phyloP scores from a whole-genome alignment of 1,139 yeast species.

The Hyphopichia khmerensis region DNA sequence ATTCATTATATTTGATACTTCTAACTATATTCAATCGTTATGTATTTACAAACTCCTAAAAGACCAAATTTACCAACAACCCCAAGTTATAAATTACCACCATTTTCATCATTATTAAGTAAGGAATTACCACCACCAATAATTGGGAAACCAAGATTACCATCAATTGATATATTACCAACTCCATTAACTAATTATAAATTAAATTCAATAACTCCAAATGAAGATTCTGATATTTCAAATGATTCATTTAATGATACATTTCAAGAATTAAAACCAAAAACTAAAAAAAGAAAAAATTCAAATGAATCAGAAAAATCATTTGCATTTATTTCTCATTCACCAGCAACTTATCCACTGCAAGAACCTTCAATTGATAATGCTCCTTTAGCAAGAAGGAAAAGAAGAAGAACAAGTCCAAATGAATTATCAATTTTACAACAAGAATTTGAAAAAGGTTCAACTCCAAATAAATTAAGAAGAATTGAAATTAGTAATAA shows the following conservation, averaged over 20 bases:
- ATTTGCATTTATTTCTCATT: slow-evolving; percentile 89
- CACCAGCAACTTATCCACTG: slow-evolving; percentile 80
- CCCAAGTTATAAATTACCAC: slow-evolving; percentile 32
- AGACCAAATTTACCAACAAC: slow-evolving; percentile 30
- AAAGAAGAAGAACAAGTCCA: slow-evolving; percentile 93
- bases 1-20: no score
- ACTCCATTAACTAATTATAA: slow-evolving; percentile 7
- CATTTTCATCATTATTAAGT: slow-evolving; percentile 37
- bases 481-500: slow-evolving; percentile 73
- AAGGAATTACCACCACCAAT: slow-evolving; percentile 12
- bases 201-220: not conserved
- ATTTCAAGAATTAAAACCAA: not conserved
- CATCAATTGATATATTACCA: slow-evolving; percentile 23
- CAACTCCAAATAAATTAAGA: slow-evolving; percentile 77
- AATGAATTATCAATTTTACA: slow-evolving; percentile 79
- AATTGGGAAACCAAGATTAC: slow-evolving; percentile 16
- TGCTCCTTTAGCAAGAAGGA: slow-evolving; percentile 86
- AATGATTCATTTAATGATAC: not conserved
- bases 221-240: not conserved
- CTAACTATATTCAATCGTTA: slow-evolving; percentile 2
- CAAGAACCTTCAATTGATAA: slow-evolving; percentile 87
- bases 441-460: slow-evolving; percentile 69
- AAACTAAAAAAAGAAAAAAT: not conserved
- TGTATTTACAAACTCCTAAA: slow-evolving; percentile 30
- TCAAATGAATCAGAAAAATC: slow-evolving; percentile 27